phyloP scores from a whole-genome alignment of 2,329 filamentous ascomycete genomes.

The Colletotrichum shisoi region DNA sequence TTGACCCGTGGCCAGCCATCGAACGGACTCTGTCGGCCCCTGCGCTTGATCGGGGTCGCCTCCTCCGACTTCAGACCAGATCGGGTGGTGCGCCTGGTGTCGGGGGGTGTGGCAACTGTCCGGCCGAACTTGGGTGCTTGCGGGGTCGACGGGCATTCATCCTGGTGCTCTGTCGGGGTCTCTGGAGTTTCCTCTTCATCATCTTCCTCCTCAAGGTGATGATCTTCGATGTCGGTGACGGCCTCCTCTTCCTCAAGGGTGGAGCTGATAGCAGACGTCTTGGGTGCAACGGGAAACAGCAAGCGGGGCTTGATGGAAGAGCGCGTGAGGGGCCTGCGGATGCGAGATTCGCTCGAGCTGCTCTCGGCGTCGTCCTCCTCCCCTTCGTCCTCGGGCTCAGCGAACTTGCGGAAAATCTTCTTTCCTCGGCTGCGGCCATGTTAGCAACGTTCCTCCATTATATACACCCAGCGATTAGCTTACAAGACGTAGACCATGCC shows the following conservation, averaged over 20 bases:
- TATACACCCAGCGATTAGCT: constrained; percentile 52
- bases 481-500: constrained; percentile 81
- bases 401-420: constrained; percentile 77
- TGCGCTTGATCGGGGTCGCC: constrained; percentile 53
- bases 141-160: constrained; percentile 54
- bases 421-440: constrained; percentile 71
- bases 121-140: constrained; percentile 61
- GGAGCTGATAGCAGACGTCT: constrained; percentile 28
- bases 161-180: constrained; percentile 42
- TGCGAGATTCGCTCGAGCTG: constrained; percentile 45
- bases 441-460: constrained; percentile 36
- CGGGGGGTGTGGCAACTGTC: constrained; percentile 67
- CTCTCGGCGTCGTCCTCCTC: constrained; percentile 45
- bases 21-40: constrained; percentile 64
- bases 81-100: constrained; percentile 67
- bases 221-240: constrained; percentile 65
- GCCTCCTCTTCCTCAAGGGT: constrained; percentile 66
- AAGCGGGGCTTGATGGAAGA: constrained; percentile 76
- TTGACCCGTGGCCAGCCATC: constrained; percentile 75
- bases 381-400: constrained; percentile 51
- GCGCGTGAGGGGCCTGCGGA: constrained; percentile 64
- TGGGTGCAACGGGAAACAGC: constrained; percentile 66
- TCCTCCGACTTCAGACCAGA: constrained; percentile 59
- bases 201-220: constrained; percentile 51
- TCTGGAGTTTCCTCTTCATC: constrained; percentile 46